Percentiles rank a stretch among this genome's conserved stretches.
phyloP scores from a whole-genome alignment of 768 basidiomycete species.

The Trichaptum fuscoviolaceum region DNA sequence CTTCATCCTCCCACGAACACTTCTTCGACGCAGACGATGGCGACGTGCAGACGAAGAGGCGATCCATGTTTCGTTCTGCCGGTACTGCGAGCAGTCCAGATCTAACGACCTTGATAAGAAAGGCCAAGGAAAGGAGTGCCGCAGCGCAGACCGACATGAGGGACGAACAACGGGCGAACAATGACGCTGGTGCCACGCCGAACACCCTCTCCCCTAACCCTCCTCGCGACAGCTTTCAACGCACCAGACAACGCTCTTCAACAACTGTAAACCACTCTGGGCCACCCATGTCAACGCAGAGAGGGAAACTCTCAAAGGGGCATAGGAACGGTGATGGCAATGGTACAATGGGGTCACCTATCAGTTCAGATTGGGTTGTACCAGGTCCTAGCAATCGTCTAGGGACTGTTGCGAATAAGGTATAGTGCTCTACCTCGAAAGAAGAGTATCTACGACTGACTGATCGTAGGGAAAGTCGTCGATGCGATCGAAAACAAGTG shows the following conservation, averaged over 20 bases:
- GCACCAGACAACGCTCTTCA: conserved; percentile 10
- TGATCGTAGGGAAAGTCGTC: conserved; percentile 43
- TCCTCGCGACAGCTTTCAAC: conserved; percentile 12
- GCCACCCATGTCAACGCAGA: not conserved
- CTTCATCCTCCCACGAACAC: conserved; percentile 53
- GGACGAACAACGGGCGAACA: conserved; percentile 7
- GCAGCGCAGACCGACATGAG: conserved; percentile 30
- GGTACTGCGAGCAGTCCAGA: conserved; percentile 92
- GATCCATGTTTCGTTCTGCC: conserved; percentile 81
- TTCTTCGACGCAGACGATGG: conserved; percentile 61
- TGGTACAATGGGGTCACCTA: conserved; percentile 18
- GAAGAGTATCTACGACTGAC: not conserved
- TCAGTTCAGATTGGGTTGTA: conserved; percentile 47
- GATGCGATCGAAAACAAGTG: conserved; percentile 73
- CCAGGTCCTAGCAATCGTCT: conserved; percentile 31
- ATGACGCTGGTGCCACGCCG: conserved; percentile 2
- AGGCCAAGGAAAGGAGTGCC: conserved; percentile 68
- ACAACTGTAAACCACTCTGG: not conserved
- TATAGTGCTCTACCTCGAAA: not conserved
- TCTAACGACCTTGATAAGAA: conserved; percentile 78
- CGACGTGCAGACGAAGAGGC: conserved; percentile 68
- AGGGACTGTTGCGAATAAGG: not conserved
- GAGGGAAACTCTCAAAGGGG: not conserved
- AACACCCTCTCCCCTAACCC: conserved; percentile 10
- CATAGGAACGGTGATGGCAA: not conserved